phyloP scores from a whole-genome alignment of 225 moss, liverwort and hornwort genomes.

The Neckera pumila region DNA sequence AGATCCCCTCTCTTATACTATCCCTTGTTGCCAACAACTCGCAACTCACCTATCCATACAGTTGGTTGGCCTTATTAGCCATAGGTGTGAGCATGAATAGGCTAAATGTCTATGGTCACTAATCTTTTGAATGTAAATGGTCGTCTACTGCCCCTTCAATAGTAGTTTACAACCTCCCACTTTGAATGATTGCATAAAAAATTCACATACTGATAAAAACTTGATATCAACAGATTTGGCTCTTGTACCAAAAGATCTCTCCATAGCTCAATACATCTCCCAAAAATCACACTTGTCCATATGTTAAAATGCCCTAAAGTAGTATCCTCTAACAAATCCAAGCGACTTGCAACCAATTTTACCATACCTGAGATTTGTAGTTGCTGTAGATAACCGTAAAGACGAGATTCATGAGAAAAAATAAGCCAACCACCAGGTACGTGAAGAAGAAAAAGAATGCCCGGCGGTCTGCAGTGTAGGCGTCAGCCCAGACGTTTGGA shows the following conservation, averaged over 20 bases:
- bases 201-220: not conserved
- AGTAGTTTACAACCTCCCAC: not conserved
- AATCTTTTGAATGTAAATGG: not conserved
- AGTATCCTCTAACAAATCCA: not conserved
- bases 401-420: constrained; percentile 71
- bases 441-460: constrained; percentile 66
- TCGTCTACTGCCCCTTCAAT: not conserved
- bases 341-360: not conserved
- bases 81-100: not conserved
- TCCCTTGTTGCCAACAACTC: not conserved
- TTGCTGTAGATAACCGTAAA: constrained; percentile 68
- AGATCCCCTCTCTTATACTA: not conserved
- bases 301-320: not conserved
- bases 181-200: not conserved
- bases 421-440: constrained; percentile 54
- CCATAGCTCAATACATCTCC: not conserved
- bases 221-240: not conserved
- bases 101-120: not conserved
- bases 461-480: constrained; percentile 44
- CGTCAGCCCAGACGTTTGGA: constrained; percentile 66
- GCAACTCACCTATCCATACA: not conserved
- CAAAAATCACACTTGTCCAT: not conserved
- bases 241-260: not conserved
- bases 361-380: constrained; percentile 69
- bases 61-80: not conserved